Evolutionary conservation across 1,284 basidiomycete species (phyloP).

Genomic region (Rhodotorula sp.): DNA sequence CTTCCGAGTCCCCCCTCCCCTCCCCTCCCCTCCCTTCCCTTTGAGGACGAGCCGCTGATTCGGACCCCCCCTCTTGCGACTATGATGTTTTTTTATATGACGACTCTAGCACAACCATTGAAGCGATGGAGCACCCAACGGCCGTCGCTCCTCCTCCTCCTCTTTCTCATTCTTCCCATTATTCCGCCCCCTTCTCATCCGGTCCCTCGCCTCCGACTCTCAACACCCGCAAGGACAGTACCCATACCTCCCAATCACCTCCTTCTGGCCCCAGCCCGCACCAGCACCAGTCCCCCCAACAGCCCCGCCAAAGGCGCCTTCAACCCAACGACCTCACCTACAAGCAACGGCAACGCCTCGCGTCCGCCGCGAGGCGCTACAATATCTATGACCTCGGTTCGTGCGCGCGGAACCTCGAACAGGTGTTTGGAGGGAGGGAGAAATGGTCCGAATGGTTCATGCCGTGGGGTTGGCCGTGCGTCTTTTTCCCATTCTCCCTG

Average conservation of each 20-base stretch:
- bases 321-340: constrained; percentile 8
- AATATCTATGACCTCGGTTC: constrained; percentile 34
- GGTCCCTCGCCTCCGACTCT: neutral
- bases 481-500: too few species aligned
- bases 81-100: too few species aligned
- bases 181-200: constrained; percentile 5
- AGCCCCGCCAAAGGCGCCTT: neutral
- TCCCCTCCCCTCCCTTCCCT: too few species aligned
- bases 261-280: too few species aligned
- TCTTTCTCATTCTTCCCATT: neutral
- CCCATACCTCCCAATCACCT: too few species aligned
- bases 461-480: constrained; percentile 35
- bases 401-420: constrained; percentile 14
- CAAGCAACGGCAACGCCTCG: constrained; percentile 17
- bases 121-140: constrained; percentile 48
- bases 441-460: constrained; percentile 22
- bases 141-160: neutral
- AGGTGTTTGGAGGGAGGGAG: constrained; percentile 22
- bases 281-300: constrained; percentile 1
- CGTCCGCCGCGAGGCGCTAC: constrained; percentile 5
- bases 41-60: neutral
- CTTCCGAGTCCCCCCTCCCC: neutral
- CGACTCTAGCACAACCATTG: constrained; percentile 48
- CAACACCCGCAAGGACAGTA: too few species aligned
- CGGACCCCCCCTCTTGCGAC: too few species aligned